Evolutionary conservation across 257 asterid species (phyloP).

Genomic region (Fraxinus anomala): DNA sequence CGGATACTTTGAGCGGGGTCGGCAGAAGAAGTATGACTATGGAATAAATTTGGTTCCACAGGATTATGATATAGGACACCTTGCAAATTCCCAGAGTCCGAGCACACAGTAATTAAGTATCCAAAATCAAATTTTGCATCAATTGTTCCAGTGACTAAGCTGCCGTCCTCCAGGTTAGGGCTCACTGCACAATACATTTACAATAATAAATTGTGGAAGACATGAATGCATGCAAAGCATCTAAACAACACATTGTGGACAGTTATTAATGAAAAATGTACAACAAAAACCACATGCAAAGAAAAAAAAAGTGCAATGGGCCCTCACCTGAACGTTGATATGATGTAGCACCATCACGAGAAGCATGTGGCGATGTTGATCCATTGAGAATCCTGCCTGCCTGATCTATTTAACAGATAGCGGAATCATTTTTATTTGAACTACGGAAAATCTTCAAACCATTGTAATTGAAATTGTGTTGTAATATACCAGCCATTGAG

Average conservation of each 20-base stretch:
- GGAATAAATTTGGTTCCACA: conserved; percentile 37
- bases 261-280: neutral
- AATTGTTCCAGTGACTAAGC: conserved; percentile 69
- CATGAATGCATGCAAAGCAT: conserved; percentile 5
- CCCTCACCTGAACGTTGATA: conserved; percentile 58
- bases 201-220: conserved; percentile 14
- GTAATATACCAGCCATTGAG: conserved; percentile 46
- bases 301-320: conserved; percentile 16
- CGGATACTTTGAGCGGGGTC: conserved; percentile 40
- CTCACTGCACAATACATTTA: conserved; percentile 45
- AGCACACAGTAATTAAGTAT: conserved; percentile 64
- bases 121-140: conserved; percentile 91
- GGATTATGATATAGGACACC: conserved; percentile 84
- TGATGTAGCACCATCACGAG: conserved; percentile 42
- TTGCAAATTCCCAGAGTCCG: conserved; percentile 68
- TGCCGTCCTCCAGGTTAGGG: conserved; percentile 53
- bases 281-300: neutral
- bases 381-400: conserved; percentile 34
- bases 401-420: conserved; percentile 41
- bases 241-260: neutral
- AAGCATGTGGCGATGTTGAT: conserved; percentile 40
- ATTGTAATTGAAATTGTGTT: conserved; percentile 10
- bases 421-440: conserved; percentile 16
- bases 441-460: conserved; percentile 11
- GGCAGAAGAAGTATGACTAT: conserved; percentile 33